Percentiles rank a stretch among this genome's conserved stretches.
These are phyloP conservation scores for Helminthosporium solani DNA, from an alignment of 2,329 filamentous ascomycete species.

Conservation along the genomic window DNA sequence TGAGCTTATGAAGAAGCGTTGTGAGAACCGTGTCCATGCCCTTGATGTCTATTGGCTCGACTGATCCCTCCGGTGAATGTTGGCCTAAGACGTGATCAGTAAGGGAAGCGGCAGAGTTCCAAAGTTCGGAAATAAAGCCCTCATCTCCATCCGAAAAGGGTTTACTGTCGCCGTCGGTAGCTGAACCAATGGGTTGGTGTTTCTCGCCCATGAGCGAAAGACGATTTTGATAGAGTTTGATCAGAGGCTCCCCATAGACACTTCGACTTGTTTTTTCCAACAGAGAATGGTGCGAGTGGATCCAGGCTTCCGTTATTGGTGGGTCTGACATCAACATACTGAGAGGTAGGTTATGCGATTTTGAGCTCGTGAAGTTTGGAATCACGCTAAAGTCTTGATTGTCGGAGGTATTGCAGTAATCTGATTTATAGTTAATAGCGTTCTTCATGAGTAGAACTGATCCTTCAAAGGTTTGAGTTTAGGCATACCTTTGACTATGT, in stretches of 20 bases:
- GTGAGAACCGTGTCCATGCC: not conserved
- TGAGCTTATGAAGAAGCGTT: not conserved
- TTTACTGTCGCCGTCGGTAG: not conserved
- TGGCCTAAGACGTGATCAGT: no score
- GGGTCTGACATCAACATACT: constrained; percentile 9
- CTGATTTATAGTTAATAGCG: constrained; percentile 14
- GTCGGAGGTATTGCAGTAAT: constrained; percentile 21
- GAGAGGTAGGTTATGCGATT: constrained; percentile 4
- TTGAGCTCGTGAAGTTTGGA: constrained; percentile 22
- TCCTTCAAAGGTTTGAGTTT: not conserved
- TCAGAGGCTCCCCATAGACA: not conserved
- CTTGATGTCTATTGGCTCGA: not conserved
- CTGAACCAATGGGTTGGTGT: not conserved
- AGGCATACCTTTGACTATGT: constrained; percentile 21
- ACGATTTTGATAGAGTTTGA: not conserved
- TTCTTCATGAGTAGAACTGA: not conserved
- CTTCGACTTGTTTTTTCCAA: not conserved
- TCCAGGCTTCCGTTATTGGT: not conserved
- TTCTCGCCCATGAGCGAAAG: not conserved
- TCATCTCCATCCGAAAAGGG: no score
- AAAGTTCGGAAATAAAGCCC: no score
- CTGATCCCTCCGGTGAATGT: no score
- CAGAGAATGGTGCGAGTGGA: not conserved
- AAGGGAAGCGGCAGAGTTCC: no score
- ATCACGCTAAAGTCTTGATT: constrained; percentile 30